Evolutionary conservation across 805 yeast genomes (phyloP).

Genomic region (Tetrapisispora pingtungensis): DNA sequence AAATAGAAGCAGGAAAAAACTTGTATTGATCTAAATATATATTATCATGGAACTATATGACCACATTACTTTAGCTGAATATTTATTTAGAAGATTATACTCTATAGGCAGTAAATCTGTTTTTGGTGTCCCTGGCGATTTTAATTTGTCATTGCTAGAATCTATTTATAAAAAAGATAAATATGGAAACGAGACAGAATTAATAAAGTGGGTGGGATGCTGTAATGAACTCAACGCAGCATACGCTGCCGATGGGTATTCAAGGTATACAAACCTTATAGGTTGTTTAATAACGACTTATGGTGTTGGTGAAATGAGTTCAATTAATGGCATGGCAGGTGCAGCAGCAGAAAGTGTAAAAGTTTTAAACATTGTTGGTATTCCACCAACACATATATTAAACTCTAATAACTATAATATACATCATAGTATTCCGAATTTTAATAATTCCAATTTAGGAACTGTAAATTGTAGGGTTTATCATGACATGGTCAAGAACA

Average conservation of each 20-base stretch:
- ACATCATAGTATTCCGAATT: conserved; percentile 55
- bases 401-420: conserved; percentile 22
- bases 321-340: conserved; percentile 74
- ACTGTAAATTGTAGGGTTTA: conserved; percentile 60
- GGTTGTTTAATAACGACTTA: conserved; percentile 59
- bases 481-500: conserved; percentile 48
- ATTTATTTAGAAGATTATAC: conserved; percentile 46
- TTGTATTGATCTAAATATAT: no score
- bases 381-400: conserved; percentile 9
- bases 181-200: not conserved
- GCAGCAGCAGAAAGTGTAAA: conserved; percentile 76
- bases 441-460: conserved; percentile 30
- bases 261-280: conserved; percentile 51
- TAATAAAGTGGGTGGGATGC: conserved; percentile 63
- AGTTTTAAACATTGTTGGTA: conserved; percentile 73
- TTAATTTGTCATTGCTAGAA: conserved; percentile 58
- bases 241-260: conserved; percentile 85
- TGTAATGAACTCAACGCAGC: conserved; percentile 88
- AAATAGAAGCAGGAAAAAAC: no score
- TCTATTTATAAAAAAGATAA: conserved; percentile 38
- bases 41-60: not conserved
- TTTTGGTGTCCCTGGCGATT: conserved; percentile 78
- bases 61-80: conserved; percentile 50
- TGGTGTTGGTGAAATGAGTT: conserved; percentile 87
- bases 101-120: conserved; percentile 48